Conservation (phyloP, 768 basidiomycete genomes). For the Obba rivulosa region DNA sequence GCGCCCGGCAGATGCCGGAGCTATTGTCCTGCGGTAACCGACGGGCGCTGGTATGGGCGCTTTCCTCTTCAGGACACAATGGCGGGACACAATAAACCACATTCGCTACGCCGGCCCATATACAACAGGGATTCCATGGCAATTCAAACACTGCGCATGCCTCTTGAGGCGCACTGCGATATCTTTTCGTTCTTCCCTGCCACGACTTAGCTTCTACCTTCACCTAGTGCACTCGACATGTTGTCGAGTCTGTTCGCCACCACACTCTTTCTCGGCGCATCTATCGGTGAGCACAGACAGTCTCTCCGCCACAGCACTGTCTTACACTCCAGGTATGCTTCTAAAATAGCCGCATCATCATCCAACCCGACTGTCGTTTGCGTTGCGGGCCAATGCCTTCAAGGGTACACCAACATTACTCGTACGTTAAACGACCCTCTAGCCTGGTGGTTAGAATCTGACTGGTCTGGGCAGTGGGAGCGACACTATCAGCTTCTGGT, state of each 20-base stretch:
- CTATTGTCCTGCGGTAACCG: too few relatives aligned
- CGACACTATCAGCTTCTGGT: conserved; percentile 53
- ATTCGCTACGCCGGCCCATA: background rate
- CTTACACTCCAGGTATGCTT: background rate
- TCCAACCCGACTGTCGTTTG: conserved; percentile 54
- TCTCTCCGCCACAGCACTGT: background rate
- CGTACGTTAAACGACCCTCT: conserved; percentile 37
- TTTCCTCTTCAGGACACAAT: too few relatives aligned
- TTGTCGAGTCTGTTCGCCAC: conserved; percentile 33
- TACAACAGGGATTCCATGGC: conserved; percentile 23
- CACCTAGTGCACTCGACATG: conserved; percentile 27
- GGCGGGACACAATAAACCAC: too few relatives aligned
- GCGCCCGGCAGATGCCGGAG: too few relatives aligned
- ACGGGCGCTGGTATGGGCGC: too few relatives aligned
- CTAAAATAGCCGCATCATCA: conserved; percentile 40
- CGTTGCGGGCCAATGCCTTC: conserved; percentile 85
- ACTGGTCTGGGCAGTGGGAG: conserved; percentile 52
- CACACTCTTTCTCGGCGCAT: conserved; percentile 32
- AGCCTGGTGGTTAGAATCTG: conserved; percentile 2
- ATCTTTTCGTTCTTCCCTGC: conserved; percentile 9
- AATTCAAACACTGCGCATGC: conserved; percentile 11
- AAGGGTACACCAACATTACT: conserved; percentile 72
- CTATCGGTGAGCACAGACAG: conserved; percentile 28
- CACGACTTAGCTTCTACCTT: conserved; percentile 9
- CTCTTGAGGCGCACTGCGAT: conserved; percentile 12